Conservation (phyloP, 2,329 filamentous ascomycete genomes). For the Botrytis byssoidea region DNA sequence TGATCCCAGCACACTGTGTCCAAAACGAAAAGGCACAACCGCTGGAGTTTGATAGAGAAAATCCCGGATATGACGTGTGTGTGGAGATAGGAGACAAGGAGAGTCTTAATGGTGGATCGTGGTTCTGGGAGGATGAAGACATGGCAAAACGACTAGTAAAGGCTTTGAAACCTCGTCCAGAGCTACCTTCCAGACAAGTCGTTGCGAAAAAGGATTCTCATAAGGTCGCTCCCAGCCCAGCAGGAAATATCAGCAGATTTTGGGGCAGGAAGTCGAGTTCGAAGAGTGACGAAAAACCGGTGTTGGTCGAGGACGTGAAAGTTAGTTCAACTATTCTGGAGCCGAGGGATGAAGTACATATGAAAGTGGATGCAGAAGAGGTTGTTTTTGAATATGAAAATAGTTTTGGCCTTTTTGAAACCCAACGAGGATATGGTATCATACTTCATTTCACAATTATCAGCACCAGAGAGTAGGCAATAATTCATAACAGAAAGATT, state of each 20-base stretch:
- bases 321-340: background rate
- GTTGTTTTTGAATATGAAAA: conserved; percentile 64
- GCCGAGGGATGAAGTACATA: conserved; percentile 27
- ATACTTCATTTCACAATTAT: conserved; percentile 30
- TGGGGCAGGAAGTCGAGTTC: conserved; percentile 29
- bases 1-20: conserved; percentile 32
- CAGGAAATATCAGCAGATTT: conserved; percentile 18
- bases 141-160: conserved; percentile 32
- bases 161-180: conserved; percentile 27
- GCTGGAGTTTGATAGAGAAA: conserved; percentile 30
- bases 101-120: conserved; percentile 27
- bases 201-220: conserved; percentile 11
- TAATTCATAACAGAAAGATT: background rate
- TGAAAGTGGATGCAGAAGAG: conserved; percentile 41
- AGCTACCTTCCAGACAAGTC: conserved; percentile 24
- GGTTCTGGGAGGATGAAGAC: conserved; percentile 32
- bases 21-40: conserved; percentile 31
- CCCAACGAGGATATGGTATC: conserved; percentile 34
- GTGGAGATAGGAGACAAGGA: conserved; percentile 30
- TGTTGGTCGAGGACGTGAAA: conserved; percentile 16
- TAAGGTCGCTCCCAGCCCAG: background rate
- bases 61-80: conserved; percentile 29
- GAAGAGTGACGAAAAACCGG: conserved; percentile 1
- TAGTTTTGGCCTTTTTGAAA: conserved; percentile 60
- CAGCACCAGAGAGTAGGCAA: background rate